phyloP scores from a whole-genome alignment of 495 filamentous ascomycete species.

The Apiosordaria backusii region DNA sequence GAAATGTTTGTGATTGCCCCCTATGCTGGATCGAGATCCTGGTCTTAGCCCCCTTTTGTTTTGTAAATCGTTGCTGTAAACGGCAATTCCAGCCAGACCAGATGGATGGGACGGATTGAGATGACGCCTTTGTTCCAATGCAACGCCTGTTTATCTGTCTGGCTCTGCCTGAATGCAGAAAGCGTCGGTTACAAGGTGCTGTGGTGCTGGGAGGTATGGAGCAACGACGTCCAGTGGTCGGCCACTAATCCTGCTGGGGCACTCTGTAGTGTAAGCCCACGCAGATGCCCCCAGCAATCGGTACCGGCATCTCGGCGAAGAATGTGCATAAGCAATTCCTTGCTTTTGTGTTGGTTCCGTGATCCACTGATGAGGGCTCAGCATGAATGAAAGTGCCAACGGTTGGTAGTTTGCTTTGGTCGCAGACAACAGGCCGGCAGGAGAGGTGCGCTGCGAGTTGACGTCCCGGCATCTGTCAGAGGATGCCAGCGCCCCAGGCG shows the following conservation, averaged over 20 bases:
- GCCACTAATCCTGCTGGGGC: too few species aligned
- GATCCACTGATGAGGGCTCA: conserved; percentile 5
- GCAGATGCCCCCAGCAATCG: neutral
- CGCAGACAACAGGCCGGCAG: neutral
- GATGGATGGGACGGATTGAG: neutral
- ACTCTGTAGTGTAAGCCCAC: too few species aligned
- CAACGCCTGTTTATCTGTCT: too few species aligned
- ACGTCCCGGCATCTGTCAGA: neutral
- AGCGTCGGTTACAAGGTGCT: too few species aligned
- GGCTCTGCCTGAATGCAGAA: too few species aligned
- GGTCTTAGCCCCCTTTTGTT: conserved; percentile 14
- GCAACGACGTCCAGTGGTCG: too few species aligned
- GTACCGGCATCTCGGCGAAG: neutral
- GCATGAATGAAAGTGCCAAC: neutral
- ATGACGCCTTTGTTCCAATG: neutral
- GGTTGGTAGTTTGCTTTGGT: neutral
- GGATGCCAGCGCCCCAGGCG: neutral
- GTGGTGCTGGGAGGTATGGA: too few species aligned
- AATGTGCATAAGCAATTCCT: conserved; percentile 1
- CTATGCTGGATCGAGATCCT: conserved; percentile 26
- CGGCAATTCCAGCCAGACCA: conserved; percentile 11
- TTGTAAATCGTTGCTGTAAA: conserved; percentile 19
- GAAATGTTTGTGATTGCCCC: conserved; percentile 17
- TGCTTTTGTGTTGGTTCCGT: conserved; percentile 1
- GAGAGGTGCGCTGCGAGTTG: neutral